These are phyloP conservation scores for Nakazawaea anatomiae DNA, from an alignment of 805 yeast species.

Conservation along the genomic window DNA sequence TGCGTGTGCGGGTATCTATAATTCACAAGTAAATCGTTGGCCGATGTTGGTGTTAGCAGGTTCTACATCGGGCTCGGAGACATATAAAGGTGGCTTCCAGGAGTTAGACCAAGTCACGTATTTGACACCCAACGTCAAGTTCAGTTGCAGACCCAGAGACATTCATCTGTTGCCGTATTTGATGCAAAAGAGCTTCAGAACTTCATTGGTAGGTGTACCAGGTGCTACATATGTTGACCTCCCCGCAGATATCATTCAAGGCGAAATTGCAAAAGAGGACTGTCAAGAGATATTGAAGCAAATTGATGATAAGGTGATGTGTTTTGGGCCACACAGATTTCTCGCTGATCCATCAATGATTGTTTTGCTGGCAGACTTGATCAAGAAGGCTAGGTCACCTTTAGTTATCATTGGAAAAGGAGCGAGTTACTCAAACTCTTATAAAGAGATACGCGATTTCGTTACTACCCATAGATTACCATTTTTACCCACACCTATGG, in stretches of 20 bases:
- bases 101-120: constrained; percentile 60
- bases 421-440: constrained; percentile 40
- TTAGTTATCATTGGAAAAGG: constrained; percentile 65
- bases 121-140: constrained; percentile 43
- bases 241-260: constrained; percentile 55
- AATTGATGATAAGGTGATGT: constrained; percentile 7
- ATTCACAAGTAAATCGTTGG: constrained; percentile 56
- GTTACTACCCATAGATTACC: constrained; percentile 39
- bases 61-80: constrained; percentile 41
- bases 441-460: constrained; percentile 31
- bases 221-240: constrained; percentile 61
- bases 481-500: constrained; percentile 76
- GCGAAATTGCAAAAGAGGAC: constrained; percentile 11
- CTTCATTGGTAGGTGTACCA: constrained; percentile 42
- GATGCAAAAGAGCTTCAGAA: constrained; percentile 41
- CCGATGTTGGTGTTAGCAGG: constrained; percentile 67
- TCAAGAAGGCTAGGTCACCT: constrained; percentile 36
- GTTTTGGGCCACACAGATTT: constrained; percentile 22
- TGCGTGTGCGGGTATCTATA: constrained; percentile 60
- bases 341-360: constrained; percentile 31
- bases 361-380: constrained; percentile 26
- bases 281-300: constrained; percentile 14
- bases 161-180: constrained; percentile 29
- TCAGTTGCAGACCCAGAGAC: constrained; percentile 37
- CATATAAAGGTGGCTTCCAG: constrained; percentile 61